Conservation (phyloP, 2,329 filamentous ascomycete genomes). For the Tolypocladium tropicale region DNA sequence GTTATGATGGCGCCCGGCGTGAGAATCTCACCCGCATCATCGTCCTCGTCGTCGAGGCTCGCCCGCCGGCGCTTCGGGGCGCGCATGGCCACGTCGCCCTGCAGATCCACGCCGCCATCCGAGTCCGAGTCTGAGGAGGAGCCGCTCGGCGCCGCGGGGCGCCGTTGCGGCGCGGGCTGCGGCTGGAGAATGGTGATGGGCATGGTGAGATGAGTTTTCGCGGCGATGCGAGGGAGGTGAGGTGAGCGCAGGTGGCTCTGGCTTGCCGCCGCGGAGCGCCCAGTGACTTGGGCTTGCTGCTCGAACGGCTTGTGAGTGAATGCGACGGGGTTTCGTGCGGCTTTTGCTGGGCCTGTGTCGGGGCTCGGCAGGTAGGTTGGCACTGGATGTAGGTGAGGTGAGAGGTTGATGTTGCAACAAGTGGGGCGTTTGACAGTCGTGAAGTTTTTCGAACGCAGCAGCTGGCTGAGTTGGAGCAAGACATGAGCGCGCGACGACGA, state of each 20-base stretch:
- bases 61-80: constrained; percentile 27
- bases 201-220: constrained; percentile 19
- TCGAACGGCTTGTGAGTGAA: neutral
- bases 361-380: neutral
- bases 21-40: constrained; percentile 48
- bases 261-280: neutral
- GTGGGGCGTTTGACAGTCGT: constrained; percentile 14
- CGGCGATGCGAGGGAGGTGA: neutral
- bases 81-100: constrained; percentile 35
- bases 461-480: neutral
- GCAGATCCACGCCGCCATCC: constrained; percentile 33
- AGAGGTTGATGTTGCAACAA: constrained; percentile 14
- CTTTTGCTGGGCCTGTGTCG: neutral
- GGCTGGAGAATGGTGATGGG: constrained; percentile 39
- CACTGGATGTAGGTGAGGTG: neutral
- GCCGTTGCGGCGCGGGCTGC: constrained; percentile 18
- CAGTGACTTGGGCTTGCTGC: neutral
- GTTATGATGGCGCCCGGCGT: constrained; percentile 87
- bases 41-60: constrained; percentile 10
- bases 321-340: neutral
- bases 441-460: constrained; percentile 14
- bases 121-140: constrained; percentile 31
- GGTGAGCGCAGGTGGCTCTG: neutral
- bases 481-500: neutral
- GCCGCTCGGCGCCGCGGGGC: constrained; percentile 8